Conservation (phyloP, 2,329 filamentous ascomycete genomes). For the Cladosporium sp. region DNA sequence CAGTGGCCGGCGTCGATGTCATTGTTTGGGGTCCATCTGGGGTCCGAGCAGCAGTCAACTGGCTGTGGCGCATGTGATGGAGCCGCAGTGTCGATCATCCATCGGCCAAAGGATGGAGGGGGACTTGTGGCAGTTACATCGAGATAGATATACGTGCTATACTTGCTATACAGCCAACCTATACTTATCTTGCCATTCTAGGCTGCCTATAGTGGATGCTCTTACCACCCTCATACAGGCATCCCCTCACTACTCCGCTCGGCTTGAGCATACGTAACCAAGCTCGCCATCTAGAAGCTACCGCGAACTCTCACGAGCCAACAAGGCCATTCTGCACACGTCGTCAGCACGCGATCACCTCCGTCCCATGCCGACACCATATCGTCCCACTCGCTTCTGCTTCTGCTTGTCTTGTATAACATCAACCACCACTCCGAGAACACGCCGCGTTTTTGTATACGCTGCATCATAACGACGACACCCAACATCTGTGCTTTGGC, state of each 20-base stretch:
- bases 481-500: constrained; percentile 5
- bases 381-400: background rate
- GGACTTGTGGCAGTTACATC: background rate
- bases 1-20: background rate
- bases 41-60: background rate
- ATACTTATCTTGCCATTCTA: background rate
- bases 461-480: constrained; percentile 1
- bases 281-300: background rate
- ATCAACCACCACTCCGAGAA: too few relatives aligned
- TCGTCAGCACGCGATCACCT: constrained; percentile 7
- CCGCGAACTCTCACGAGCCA: background rate
- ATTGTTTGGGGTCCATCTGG: constrained; percentile 15
- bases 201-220: background rate
- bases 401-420: background rate
- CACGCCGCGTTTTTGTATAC: background rate
- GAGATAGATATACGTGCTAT: background rate
- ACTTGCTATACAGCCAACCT: background rate
- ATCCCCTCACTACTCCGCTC: background rate
- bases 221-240: background rate
- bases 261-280: background rate
- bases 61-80: constrained; percentile 9
- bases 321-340: background rate
- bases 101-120: background rate
- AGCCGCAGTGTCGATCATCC: background rate
- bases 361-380: background rate